A percentile compares a stretch with the other conserved stretches of the same genome.
These are phyloP conservation scores for Nannizzia gypsea DNA, from an alignment of 2,329 filamentous ascomycete genomes.

Conservation along the genomic window DNA sequence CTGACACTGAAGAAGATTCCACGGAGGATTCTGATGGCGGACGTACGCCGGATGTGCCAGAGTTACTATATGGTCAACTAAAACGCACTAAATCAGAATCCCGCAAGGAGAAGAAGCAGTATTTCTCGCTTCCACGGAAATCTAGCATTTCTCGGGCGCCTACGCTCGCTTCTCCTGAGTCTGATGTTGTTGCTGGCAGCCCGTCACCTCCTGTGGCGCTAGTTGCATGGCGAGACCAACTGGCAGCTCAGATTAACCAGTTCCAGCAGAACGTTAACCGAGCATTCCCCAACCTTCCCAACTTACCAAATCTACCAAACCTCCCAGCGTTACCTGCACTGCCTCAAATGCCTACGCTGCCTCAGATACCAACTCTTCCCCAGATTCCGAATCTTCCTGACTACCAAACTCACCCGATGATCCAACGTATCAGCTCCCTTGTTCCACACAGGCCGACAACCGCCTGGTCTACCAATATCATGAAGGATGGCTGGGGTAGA, in stretches of 20 bases:
- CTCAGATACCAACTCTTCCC: not conserved
- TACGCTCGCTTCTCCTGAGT: conserved; percentile 18
- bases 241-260: conserved; percentile 62
- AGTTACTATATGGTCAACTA: conserved; percentile 17
- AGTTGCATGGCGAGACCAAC: conserved; percentile 59
- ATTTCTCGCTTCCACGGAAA: conserved; percentile 14
- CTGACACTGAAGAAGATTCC: conserved; percentile 32
- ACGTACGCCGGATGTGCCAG: conserved; percentile 17
- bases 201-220: conserved; percentile 52
- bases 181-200: conserved; percentile 18
- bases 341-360: conserved; percentile 42
- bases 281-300: conserved; percentile 51
- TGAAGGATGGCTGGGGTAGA: conserved; percentile 49
- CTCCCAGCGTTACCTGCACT: not conserved
- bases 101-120: conserved; percentile 9
- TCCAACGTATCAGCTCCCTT: conserved; percentile 59
- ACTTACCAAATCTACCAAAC: conserved; percentile 33
- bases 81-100: conserved; percentile 9
- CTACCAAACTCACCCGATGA: conserved; percentile 62
- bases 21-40: conserved; percentile 21
- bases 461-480: conserved; percentile 23
- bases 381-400: conserved; percentile 54
- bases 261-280: conserved; percentile 60
- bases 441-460: conserved; percentile 55
- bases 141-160: conserved; percentile 13